These are phyloP conservation scores for Nakazawaea ishiwadae DNA, from an alignment of 805 yeast genomes.

Conservation along the genomic window DNA sequence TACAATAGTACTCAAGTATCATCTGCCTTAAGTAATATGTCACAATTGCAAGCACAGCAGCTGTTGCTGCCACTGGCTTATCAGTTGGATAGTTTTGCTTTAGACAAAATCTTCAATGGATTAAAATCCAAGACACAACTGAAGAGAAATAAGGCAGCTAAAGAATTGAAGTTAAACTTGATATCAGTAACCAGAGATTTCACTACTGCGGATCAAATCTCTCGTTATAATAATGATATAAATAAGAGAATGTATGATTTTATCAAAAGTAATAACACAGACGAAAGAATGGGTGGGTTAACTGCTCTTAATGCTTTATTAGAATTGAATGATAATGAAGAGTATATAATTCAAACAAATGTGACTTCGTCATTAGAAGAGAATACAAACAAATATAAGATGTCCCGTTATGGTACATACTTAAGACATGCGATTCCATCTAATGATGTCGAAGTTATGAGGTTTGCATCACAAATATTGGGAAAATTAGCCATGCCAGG, in stretches of 20 bases:
- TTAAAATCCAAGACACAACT: constrained; percentile 38
- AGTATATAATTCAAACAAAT: constrained; percentile 30
- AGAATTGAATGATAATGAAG: constrained; percentile 71
- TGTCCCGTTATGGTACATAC: constrained; percentile 89
- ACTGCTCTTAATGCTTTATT: constrained; percentile 86
- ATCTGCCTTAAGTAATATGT: too few relatives aligned
- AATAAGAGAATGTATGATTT: constrained; percentile 75
- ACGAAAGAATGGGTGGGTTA: constrained; percentile 83
- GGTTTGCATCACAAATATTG: constrained; percentile 77
- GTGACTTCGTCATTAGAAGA: constrained; percentile 47
- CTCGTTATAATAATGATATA: constrained; percentile 77
- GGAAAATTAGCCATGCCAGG: constrained; percentile 90
- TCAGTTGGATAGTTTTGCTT: constrained; percentile 39
- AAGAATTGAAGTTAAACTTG: constrained; percentile 65
- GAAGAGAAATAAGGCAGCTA: constrained; percentile 52
- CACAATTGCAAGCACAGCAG: constrained; percentile 10
- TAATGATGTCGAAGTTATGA: constrained; percentile 80
- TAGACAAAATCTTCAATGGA: constrained; percentile 50
- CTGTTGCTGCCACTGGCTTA: constrained; percentile 1
- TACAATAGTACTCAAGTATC: too few relatives aligned
- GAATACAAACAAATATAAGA: constrained; percentile 62
- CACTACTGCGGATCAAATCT: constrained; percentile 73
- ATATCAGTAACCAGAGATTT: constrained; percentile 70
- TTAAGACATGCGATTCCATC: constrained; percentile 76
- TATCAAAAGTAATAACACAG: constrained; percentile 66